phyloP scores from a whole-genome alignment of 2,329 filamentous ascomycete genomes.

The Exserohilum rostratum region DNA sequence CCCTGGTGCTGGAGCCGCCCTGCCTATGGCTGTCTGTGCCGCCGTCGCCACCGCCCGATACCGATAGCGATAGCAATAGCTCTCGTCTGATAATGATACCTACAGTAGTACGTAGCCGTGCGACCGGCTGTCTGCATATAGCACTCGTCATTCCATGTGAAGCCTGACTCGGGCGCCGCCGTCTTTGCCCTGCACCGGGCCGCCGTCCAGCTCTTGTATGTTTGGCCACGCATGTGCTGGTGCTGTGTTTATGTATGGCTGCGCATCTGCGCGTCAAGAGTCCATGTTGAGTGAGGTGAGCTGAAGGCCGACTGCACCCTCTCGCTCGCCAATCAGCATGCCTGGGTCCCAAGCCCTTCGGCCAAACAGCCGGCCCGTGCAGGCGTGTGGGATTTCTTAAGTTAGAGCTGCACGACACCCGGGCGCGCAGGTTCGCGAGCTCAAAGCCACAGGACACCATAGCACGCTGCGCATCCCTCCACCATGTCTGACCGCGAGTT shows the following conservation, averaged over 20 bases:
- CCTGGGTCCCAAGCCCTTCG: conserved; percentile 1
- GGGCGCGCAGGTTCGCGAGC: conserved; percentile 2
- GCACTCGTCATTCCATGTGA: conserved; percentile 7
- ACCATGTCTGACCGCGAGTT: conserved; percentile 53
- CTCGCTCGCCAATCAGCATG: background rate
- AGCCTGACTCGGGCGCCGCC: background rate
- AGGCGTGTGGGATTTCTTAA: conserved; percentile 11
- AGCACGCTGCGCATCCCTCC: conserved; percentile 22
- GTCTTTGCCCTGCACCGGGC: background rate
- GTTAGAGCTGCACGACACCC: conserved; percentile 4
- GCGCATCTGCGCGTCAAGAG: too few species aligned
- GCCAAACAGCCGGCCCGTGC: conserved; percentile 18
- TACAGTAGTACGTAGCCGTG: too few species aligned
- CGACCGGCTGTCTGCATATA: conserved; percentile 7
- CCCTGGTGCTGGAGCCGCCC: too few species aligned
- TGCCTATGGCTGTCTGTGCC: too few species aligned
- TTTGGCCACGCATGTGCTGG: background rate
- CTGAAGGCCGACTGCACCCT: too few species aligned
- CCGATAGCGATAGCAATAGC: conserved; percentile 5
- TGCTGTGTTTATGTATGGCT: background rate
- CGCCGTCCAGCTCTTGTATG: background rate
- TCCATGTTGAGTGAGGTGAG: too few species aligned
- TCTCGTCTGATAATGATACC: too few species aligned
- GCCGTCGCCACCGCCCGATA: conserved; percentile 18
- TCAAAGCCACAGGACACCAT: conserved; percentile 8